These are phyloP conservation scores for Bryoerythrophyllum caledonicum DNA, from an alignment of 225 moss, liverwort and hornwort genomes.

Conservation along the genomic window DNA sequence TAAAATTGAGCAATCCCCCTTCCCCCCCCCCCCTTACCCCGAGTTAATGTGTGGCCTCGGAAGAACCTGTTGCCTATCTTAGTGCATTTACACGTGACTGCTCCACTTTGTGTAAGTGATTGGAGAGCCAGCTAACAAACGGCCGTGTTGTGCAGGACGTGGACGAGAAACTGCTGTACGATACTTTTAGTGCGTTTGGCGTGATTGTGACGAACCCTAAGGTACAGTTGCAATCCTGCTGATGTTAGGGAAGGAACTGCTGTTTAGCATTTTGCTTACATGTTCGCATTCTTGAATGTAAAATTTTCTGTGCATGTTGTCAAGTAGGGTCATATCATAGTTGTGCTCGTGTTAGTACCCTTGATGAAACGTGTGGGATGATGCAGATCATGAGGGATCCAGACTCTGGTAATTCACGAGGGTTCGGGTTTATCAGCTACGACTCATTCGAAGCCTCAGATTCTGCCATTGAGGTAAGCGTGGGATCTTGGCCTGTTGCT, in stretches of 20 bases:
- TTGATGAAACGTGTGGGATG: neutral
- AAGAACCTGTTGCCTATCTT: neutral
- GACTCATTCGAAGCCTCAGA: conserved; percentile 99
- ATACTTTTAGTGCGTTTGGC: conserved; percentile 95
- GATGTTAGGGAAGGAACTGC: neutral
- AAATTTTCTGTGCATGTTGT: neutral
- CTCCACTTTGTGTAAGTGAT: neutral
- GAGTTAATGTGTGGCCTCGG: neutral
- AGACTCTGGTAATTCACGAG: conserved; percentile 97
- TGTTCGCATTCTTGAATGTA: neutral
- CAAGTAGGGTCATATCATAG: neutral
- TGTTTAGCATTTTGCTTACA: neutral
- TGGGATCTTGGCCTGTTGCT: neutral
- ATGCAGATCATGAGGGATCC: conserved; percentile 97
- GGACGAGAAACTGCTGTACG: conserved; percentile 94
- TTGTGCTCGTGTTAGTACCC: neutral
- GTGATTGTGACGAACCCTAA: conserved; percentile 98
- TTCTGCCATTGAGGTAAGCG: conserved; percentile 89
- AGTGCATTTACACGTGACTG: neutral
- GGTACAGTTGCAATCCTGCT: conserved; percentile 33
- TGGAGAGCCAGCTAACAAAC: neutral
- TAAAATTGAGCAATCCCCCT: neutral
- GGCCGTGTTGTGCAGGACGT: conserved; percentile 68
- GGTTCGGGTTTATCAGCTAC: conserved; percentile 98
- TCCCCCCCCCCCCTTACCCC: fast-evolving